Evolutionary conservation across 73 alveolate species (phyloP), one percentile per base, ranked within the genome.

Genomic region (Paramecium tetraurelia): DNA sequence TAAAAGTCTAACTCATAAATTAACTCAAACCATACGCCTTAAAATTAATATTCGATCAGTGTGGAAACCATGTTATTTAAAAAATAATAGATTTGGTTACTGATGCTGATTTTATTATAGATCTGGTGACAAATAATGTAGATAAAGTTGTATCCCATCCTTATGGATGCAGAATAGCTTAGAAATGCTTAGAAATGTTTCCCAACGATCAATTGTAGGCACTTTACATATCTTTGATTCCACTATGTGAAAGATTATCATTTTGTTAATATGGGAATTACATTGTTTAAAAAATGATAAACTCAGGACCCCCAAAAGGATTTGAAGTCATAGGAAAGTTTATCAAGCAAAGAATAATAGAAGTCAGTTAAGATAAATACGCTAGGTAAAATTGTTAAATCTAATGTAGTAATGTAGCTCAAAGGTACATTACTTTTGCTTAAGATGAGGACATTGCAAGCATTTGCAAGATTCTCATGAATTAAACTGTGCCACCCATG

Each of bases 41-140:
- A 18, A 80, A 40, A 44, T 18, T 80, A 44, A 80, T 80, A 41
- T 80, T 80, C 46, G 90, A 80, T 24, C 31, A 80, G 29, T 80
- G 90, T 80, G 90, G 90, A 80, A 80, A 80, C 21, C 90, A 80
- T 80, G 90, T 80, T 21, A 80, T 80, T 5, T 44, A 80, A 80
- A 80, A 80, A 46, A 27, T 80, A 2, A 80, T 80, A 38, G 90
- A 80, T 80, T 41, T 80, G 21, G 75, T 80, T 12, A 24, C 76
- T 43, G 75, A 80, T 40, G 43, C 90, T 10, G 90, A 80, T 12
- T 80, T 80, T 22, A 80, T 80, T 7, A 80, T 80, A 20, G 90
- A 80, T 10, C 7, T 80, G 4, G 90, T 80, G 5, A 48, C 46
- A 1, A 80, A 43, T 11, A 80, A 80, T 46, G 90, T 80, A 22